A percentile compares a stretch with the other conserved stretches of the same genome.
These are phyloP conservation scores for Filosporella fistucella DNA, from an alignment of 495 filamentous ascomycete species.

Conservation along the genomic window DNA sequence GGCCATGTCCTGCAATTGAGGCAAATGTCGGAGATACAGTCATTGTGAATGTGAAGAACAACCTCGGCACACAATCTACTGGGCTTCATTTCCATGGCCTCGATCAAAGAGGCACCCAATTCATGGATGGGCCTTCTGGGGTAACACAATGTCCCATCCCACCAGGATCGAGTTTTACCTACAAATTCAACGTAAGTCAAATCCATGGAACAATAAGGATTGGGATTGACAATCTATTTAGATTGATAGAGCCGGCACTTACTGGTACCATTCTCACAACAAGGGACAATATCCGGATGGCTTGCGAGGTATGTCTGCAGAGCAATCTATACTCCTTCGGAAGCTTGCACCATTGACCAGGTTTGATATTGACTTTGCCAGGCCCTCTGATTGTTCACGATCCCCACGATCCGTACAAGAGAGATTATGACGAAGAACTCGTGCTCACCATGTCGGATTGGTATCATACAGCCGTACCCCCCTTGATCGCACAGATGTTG, in stretches of 20 bases:
- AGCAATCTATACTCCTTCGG: no score
- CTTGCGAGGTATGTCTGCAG: neutral
- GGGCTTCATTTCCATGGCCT: neutral
- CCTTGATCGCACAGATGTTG: neutral
- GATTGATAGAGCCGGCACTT: constrained; percentile 11
- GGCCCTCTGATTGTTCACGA: constrained; percentile 71
- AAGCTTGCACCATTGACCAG: constrained; percentile 1
- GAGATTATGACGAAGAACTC: constrained; percentile 62
- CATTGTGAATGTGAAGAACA: constrained; percentile 19
- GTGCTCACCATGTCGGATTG: constrained; percentile 61
- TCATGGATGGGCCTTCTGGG: neutral
- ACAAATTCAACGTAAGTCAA: constrained; percentile 38
- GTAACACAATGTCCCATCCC: constrained; percentile 2
- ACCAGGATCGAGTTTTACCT: neutral
- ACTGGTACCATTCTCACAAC: constrained; percentile 19
- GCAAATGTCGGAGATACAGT: constrained; percentile 60
- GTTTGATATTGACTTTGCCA: neutral
- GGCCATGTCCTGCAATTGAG: constrained; percentile 49
- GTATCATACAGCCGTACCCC: constrained; percentile 38
- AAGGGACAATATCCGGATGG: constrained; percentile 14
- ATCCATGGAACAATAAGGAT: constrained; percentile 59
- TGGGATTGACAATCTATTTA: constrained; percentile 5
- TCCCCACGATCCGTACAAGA: constrained; percentile 48
- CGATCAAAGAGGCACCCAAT: neutral
- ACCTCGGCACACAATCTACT: neutral